Evolutionary conservation across 108 stramenopile species (phyloP).

Genomic region (Schizochytrium sp.): DNA sequence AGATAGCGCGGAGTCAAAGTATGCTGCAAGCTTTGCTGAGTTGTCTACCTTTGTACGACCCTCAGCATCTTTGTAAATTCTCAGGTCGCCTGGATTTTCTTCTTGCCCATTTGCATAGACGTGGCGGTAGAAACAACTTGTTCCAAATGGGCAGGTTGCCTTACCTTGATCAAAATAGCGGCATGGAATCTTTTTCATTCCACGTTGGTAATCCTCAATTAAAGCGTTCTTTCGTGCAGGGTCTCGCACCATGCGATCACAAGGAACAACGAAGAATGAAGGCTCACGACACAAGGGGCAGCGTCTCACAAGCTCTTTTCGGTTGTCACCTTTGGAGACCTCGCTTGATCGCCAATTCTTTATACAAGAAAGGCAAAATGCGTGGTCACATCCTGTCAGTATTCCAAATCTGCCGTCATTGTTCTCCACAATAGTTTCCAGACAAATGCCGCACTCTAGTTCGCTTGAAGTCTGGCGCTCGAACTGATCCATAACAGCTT

Average conservation of each 20-base stretch:
- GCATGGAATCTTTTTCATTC: constrained; percentile 39
- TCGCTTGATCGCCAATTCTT: constrained; percentile 44
- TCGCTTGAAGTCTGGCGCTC: background rate
- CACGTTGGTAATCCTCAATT: background rate
- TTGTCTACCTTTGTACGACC: constrained; percentile 58
- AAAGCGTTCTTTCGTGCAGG: constrained; percentile 33
- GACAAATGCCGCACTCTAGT: constrained; percentile 50
- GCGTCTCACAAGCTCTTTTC: constrained; percentile 57
- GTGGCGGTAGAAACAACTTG: constrained; percentile 50
- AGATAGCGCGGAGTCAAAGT: constrained; percentile 42
- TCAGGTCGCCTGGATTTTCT: constrained; percentile 14
- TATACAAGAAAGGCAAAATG: constrained; percentile 61
- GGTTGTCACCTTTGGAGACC: constrained; percentile 1
- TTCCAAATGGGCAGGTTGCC: constrained; percentile 48
- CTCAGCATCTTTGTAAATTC: constrained; percentile 49
- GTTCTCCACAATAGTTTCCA: background rate
- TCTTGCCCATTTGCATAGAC: constrained; percentile 19
- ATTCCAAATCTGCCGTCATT: constrained; percentile 51
- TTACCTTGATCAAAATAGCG: constrained; percentile 29
- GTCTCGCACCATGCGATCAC: constrained; percentile 55
- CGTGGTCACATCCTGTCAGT: constrained; percentile 63
- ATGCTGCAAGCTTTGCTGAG: background rate
- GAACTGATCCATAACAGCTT: constrained; percentile 18
- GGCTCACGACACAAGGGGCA: constrained; percentile 60
- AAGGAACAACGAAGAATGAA: constrained; percentile 44